phyloP scores from a whole-genome alignment of 148 eudicot genomes.

The Nyssa sinensis region DNA sequence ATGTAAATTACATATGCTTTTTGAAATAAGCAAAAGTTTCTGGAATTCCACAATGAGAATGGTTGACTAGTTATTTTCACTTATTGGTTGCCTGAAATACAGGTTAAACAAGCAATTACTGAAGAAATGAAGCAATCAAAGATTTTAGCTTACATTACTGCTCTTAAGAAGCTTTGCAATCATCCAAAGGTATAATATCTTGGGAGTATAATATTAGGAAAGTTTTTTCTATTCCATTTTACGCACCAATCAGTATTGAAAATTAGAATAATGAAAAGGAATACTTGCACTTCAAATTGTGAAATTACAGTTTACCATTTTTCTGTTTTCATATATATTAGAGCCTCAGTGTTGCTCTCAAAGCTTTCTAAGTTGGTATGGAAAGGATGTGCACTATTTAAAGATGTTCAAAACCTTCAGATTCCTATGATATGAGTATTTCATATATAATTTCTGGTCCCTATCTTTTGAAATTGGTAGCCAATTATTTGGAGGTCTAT shows the following conservation, averaged over 20 bases:
- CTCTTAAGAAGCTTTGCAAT: constrained; percentile 98
- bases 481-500: background rate
- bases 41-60: background rate
- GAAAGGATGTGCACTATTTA: constrained; percentile 4
- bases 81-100: constrained; percentile 17
- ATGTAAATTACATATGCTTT: constrained; percentile 46
- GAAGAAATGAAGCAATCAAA: constrained; percentile 79
- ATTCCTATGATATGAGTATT: no score
- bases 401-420: constrained; percentile 2
- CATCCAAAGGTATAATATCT: constrained; percentile 82
- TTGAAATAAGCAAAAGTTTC: background rate
- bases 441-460: background rate
- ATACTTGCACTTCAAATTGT: no score
- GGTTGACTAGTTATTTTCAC: background rate
- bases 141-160: constrained; percentile 92
- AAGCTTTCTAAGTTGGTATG: background rate
- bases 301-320: background rate
- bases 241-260: background rate
- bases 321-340: no score
- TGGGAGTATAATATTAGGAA: background rate
- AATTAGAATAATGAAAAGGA: background rate
- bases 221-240: background rate
- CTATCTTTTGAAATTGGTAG: constrained; percentile 7
- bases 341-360: no score
- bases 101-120: constrained; percentile 77